Evolutionary conservation across 2,329 filamentous ascomycete species (phyloP).

Genomic region (Sclerotinia trifoliorum): DNA sequence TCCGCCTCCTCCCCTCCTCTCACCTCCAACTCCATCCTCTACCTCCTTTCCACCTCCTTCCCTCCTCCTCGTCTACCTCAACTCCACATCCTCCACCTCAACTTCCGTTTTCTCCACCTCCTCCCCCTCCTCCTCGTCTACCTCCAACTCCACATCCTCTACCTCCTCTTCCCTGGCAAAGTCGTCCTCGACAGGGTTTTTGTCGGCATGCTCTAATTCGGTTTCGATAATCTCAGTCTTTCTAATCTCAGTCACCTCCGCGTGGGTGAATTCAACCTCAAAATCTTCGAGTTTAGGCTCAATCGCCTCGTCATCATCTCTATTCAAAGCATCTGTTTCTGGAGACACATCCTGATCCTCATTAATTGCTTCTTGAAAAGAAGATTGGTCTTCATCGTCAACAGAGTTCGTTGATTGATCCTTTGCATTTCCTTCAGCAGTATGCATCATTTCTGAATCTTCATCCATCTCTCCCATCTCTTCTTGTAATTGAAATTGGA

Average conservation of each 20-base stretch:
- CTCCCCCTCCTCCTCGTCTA: neutral
- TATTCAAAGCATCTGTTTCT: neutral
- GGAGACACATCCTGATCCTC: neutral
- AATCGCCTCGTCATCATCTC: neutral
- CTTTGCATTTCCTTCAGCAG: neutral
- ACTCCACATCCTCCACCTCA: too few relatives aligned
- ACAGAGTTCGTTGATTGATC: neutral
- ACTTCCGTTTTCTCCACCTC: too few relatives aligned
- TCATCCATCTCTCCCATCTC: constrained; percentile 18
- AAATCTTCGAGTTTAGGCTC: constrained; percentile 1
- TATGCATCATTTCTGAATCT: neutral
- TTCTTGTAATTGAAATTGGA: constrained; percentile 19
- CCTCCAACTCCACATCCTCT: neutral
- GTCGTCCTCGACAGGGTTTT: neutral
- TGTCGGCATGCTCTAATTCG: neutral
- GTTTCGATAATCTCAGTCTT: neutral
- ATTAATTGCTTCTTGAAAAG: neutral
- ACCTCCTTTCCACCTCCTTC: too few relatives aligned
- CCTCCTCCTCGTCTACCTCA: too few relatives aligned
- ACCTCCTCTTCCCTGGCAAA: neutral
- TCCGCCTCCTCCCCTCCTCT: too few relatives aligned
- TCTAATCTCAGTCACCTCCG: neutral
- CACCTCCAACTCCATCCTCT: neutral
- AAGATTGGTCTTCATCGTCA: neutral
- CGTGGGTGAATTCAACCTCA: constrained; percentile 1